Base-by-base conservation (phyloP, 257 asterid genomes). In the Jasminum sambac region DNA sequence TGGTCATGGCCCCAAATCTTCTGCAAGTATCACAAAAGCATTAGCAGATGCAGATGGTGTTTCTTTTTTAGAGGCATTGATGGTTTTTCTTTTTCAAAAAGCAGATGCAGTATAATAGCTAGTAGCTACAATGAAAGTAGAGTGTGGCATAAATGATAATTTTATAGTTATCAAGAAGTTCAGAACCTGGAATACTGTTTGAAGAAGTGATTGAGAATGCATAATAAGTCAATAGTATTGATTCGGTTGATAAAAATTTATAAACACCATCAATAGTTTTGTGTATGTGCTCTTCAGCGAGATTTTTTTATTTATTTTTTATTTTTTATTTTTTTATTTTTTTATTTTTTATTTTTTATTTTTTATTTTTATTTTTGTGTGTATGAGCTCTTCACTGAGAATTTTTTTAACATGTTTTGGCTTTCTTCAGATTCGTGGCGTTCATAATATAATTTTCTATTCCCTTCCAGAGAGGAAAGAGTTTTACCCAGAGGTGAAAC, bases 401-500 rank as follows among this genome's bases (percentile, higher is more conserved):
- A 8, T 13, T 6, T 48, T 48, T 48, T 11, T 48, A 19, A 48
- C 25, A 6, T 11, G 16, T 48, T 48, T 21, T 21, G 11, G 11
- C 19, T 16, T 21, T 16, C 24, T 17, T 55, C 62, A 94, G 99
- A 94, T 94, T 66, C 95, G 98, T 39, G 99, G 95, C 55, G 88
- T 89, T 44, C 78, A 86, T 83, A 89, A 86, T 72, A 79, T 91
- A 73, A 86, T 94, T 36, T 66, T 94, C 43, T 94, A 89, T 78
- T 94, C 99, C 48, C 85, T 91, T 71, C 99, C 99, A 6, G 98
- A 94, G 87, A 81, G 98, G 66, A 91, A 88, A 80, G 98, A 94
- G 74, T 88, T 94, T 79, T 94, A 94, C 82, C 93, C 98, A 8
- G 96, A 94, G 98, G 98, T 94, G 66, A 66, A 61, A 63, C 24